phyloP scores from a whole-genome alignment of 805 yeast species.

The Pichia scutulata region DNA sequence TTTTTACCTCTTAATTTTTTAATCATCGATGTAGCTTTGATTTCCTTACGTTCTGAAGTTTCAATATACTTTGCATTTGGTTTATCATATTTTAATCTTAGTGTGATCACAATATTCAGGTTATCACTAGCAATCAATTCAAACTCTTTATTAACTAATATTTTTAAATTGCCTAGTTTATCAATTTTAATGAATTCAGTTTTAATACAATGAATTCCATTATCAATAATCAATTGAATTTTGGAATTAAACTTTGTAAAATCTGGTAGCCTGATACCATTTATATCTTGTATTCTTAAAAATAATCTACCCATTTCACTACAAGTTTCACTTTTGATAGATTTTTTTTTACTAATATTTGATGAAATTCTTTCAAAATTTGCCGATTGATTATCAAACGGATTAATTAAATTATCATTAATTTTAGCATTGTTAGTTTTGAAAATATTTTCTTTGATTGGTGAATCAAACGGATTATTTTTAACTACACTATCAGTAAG shows the following conservation, averaged over 20 bases:
- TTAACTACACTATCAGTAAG: background rate
- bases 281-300: constrained; percentile 40
- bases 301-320: constrained; percentile 45
- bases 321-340: constrained; percentile 11
- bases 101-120: constrained; percentile 60
- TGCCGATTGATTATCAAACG: constrained; percentile 1
- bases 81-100: constrained; percentile 56
- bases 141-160: constrained; percentile 61
- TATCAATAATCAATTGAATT: constrained; percentile 56
- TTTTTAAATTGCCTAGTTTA: constrained; percentile 12
- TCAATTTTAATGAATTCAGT: constrained; percentile 39
- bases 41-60: constrained; percentile 42
- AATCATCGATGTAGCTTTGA: constrained; percentile 25
- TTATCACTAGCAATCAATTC: constrained; percentile 60
- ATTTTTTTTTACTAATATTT: background rate
- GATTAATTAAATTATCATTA: background rate
- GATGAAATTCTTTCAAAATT: constrained; percentile 3
- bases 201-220: constrained; percentile 71
- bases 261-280: constrained; percentile 41
- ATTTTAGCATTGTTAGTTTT: background rate
- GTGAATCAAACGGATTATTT: constrained; percentile 11
- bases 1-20: constrained; percentile 31
- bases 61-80: constrained; percentile 47
- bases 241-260: constrained; percentile 37
- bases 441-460: background rate